phyloP scores from a whole-genome alignment of 2,329 filamentous ascomycete species.

The Polytolypa hystricis region DNA sequence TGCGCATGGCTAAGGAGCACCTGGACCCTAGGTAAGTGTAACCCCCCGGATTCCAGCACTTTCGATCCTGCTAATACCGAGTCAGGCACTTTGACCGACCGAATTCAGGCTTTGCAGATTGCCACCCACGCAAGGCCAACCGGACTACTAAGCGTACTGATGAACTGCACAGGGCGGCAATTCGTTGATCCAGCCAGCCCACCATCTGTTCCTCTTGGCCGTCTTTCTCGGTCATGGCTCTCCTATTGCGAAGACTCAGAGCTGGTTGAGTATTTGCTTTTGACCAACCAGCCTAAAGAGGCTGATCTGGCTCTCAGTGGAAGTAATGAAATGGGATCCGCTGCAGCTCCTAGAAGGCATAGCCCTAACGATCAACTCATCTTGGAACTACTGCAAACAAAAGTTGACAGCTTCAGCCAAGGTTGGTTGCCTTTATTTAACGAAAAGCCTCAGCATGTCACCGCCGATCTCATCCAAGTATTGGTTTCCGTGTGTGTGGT shows the following conservation, averaged over 20 bases:
- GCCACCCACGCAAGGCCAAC: slow-evolving; percentile 52
- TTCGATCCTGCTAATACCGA: slow-evolving; percentile 10
- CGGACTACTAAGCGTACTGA: slow-evolving; percentile 59
- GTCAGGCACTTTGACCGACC: slow-evolving; percentile 48
- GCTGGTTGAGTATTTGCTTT: slow-evolving; percentile 41
- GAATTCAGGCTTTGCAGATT: slow-evolving; percentile 53
- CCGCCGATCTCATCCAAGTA: slow-evolving; percentile 39
- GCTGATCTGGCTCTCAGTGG: not conserved
- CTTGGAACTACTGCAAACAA: slow-evolving; percentile 36
- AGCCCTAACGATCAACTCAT: slow-evolving; percentile 28
- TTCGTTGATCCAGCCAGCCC: slow-evolving; percentile 16
- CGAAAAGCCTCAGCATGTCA: slow-evolving; percentile 36
- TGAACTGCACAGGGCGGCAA: slow-evolving; percentile 52
- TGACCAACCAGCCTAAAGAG: slow-evolving; percentile 17
- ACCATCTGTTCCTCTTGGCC: slow-evolving; percentile 18
- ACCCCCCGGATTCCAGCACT: not conserved
- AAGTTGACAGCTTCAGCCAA: slow-evolving; percentile 35
- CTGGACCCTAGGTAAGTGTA: slow-evolving; percentile 65
- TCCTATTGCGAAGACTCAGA: slow-evolving; percentile 28
- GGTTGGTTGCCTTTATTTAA: slow-evolving; percentile 33
- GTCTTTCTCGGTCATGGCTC: slow-evolving; percentile 30
- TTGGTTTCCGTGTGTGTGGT: slow-evolving; percentile 40
- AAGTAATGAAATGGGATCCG: slow-evolving; percentile 6
- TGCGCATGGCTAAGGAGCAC: slow-evolving; percentile 70
- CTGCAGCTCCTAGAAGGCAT: slow-evolving; percentile 19